phyloP scores from a whole-genome alignment of 768 basidiomycete species.

The Lentinula aciculospora region DNA sequence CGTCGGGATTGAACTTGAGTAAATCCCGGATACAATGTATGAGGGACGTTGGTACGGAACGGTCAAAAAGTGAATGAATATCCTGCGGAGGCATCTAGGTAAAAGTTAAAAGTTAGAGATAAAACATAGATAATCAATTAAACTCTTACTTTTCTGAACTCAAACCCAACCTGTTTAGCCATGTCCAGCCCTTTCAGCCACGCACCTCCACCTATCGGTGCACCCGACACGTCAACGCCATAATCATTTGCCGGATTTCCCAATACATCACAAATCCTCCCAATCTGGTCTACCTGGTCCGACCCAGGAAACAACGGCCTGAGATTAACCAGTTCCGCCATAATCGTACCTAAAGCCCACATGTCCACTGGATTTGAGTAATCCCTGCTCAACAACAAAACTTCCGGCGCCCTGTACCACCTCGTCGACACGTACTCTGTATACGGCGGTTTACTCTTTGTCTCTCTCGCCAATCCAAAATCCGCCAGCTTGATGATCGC shows the following conservation, averaged over 20 bases:
- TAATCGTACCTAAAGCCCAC: constrained; percentile 99
- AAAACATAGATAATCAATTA: background rate
- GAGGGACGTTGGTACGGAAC: constrained; percentile 69
- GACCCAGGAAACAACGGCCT: constrained; percentile 94
- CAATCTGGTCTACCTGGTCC: constrained; percentile 89
- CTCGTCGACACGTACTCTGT: constrained; percentile 99
- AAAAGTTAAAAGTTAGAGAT: constrained; percentile 10
- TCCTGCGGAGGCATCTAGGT: constrained; percentile 59
- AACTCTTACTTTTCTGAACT: constrained; percentile 77
- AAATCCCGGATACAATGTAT: constrained; percentile 91
- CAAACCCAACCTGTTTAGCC: constrained; percentile 80
- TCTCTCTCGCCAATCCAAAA: constrained; percentile 94
- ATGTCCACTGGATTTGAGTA: constrained; percentile 98
- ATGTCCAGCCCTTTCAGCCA: constrained; percentile 86
- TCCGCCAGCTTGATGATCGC: constrained; percentile 98
- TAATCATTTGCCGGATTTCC: constrained; percentile 88
- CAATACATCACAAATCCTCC: constrained; percentile 84
- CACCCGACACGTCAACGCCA: constrained; percentile 66
- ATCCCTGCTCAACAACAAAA: constrained; percentile 83
- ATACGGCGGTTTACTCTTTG: constrained; percentile 83
- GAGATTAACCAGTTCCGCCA: constrained; percentile 94
- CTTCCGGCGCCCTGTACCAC: constrained; percentile 99
- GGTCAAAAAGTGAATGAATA: constrained; percentile 71
- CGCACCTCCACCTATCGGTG: constrained; percentile 75
- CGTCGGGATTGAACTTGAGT: constrained; percentile 86